Percentiles rank a stretch among this genome's conserved stretches.
Conservation (phyloP, 2,329 filamentous ascomycete genomes). For the Penicillium sp. region DNA sequence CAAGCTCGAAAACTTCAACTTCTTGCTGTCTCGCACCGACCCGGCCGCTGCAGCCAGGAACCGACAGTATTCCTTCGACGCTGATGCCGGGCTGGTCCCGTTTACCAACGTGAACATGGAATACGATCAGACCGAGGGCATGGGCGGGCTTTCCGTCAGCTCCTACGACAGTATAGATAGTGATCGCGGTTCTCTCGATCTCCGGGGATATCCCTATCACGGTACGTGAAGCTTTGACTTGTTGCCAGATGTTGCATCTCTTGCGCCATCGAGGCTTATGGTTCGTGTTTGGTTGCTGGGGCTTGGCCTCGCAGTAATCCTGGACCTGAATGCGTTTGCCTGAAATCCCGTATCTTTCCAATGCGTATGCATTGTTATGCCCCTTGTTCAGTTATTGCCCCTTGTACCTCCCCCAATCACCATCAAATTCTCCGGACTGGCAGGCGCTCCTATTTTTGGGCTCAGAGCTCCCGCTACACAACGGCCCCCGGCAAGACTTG, state of each 20-base stretch:
- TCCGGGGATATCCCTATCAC: constrained; percentile 40
- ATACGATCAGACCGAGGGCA: constrained; percentile 42
- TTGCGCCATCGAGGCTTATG: constrained; percentile 34
- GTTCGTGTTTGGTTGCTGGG: constrained; percentile 21
- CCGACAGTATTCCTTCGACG: constrained; percentile 41
- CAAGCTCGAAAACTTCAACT: constrained; percentile 40
- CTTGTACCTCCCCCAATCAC: background rate
- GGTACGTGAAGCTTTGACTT: constrained; percentile 31
- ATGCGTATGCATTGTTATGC: background rate
- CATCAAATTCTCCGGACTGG: background rate
- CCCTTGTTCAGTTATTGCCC: background rate
- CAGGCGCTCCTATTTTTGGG: background rate
- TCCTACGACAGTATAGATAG: constrained; percentile 44
- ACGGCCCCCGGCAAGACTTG: background rate
- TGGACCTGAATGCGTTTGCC: background rate
- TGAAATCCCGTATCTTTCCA: background rate
- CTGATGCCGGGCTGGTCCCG: constrained; percentile 34
- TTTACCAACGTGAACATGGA: constrained; percentile 37
- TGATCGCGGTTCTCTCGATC: constrained; percentile 38
- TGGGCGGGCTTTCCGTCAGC: constrained; percentile 42
- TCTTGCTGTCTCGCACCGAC: constrained; percentile 35
- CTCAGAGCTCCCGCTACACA: background rate
- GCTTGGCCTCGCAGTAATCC: background rate
- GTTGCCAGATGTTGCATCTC: constrained; percentile 30
- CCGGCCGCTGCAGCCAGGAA: constrained; percentile 29